Conservation (phyloP, 495 filamentous ascomycete species). For the Penicillium crystallinum region DNA sequence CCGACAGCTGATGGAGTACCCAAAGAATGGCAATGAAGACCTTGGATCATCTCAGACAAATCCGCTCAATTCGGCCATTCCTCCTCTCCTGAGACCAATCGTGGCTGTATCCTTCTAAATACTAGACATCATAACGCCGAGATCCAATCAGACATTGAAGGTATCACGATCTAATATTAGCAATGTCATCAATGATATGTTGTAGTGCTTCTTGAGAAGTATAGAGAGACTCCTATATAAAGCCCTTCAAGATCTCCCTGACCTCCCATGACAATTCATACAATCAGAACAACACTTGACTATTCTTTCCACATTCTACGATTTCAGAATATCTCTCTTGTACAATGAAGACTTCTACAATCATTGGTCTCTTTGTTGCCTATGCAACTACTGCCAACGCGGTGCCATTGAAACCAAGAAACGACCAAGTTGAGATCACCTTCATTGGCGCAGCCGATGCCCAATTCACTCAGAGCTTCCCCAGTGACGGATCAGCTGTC, state of each 20-base stretch:
- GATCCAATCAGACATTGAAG: not conserved
- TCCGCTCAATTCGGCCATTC: not conserved
- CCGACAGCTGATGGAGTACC: not conserved
- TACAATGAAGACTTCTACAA: constrained; percentile 1
- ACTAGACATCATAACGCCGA: constrained; percentile 1
- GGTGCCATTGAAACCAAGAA: constrained; percentile 2
- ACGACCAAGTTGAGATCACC: constrained; percentile 14
- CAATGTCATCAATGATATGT: not conserved
- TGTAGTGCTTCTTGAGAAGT: not conserved
- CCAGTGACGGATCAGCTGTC: constrained; percentile 17
- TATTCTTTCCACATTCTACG: not conserved
- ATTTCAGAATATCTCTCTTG: constrained; percentile 1
- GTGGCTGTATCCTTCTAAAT: not conserved
- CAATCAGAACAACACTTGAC: not conserved
- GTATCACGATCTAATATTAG: not conserved
- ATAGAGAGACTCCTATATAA: not conserved
- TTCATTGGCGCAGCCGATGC: constrained; percentile 24
- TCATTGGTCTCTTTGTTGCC: constrained; percentile 8
- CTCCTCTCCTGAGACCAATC: not conserved
- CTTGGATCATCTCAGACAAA: not conserved
- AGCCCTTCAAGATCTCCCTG: not conserved
- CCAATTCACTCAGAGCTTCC: constrained; percentile 22
- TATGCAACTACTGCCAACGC: constrained; percentile 10
- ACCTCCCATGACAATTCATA: not conserved
- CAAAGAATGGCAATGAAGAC: not conserved